These are phyloP conservation scores for Ganoderma lucidum DNA, from an alignment of 1,284 basidiomycete species.

Conservation along the genomic window DNA sequence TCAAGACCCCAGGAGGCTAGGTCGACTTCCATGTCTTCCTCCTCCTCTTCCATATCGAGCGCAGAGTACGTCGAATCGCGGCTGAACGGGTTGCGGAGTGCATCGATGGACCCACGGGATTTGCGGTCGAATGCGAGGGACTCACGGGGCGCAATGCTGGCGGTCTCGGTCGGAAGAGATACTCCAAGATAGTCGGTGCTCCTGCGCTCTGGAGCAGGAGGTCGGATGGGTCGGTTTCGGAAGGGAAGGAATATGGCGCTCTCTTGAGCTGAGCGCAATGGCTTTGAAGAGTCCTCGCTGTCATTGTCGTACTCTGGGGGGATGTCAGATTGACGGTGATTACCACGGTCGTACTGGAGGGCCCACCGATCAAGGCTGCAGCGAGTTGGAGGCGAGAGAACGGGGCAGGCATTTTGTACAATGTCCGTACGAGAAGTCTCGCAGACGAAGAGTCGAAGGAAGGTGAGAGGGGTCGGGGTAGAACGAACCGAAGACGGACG, in stretches of 20 bases:
- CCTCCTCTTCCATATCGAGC: slow-evolving; percentile 50
- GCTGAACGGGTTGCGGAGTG: slow-evolving; percentile 75
- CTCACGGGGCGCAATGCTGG: slow-evolving; percentile 53
- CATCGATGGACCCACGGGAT: slow-evolving; percentile 62
- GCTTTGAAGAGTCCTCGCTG: slow-evolving; percentile 63
- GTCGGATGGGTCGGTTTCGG: slow-evolving; percentile 54
- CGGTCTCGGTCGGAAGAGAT: slow-evolving; percentile 65
- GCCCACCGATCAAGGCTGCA: slow-evolving; percentile 77
- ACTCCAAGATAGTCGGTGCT: slow-evolving; percentile 75
- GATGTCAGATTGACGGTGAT: slow-evolving; percentile 7
- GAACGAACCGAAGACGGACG: no score
- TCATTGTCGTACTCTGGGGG: slow-evolving; percentile 85
- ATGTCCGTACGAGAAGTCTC: background rate
- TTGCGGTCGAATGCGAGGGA: slow-evolving; percentile 56
- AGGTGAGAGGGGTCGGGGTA: background rate
- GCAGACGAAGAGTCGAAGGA: background rate
- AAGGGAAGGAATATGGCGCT: slow-evolving; percentile 84
- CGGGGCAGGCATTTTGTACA: slow-evolving; percentile 37
- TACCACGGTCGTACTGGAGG: background rate
- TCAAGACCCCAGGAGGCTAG: slow-evolving; percentile 85
- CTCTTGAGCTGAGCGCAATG: slow-evolving; percentile 73
- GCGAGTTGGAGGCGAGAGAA: slow-evolving; percentile 85
- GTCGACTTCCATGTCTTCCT: slow-evolving; percentile 74
- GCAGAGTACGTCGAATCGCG: slow-evolving; percentile 66
- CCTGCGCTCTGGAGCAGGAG: slow-evolving; percentile 49